Base-by-base conservation (phyloP, 1,139 yeast genomes). In the Pichia sp. region DNA sequence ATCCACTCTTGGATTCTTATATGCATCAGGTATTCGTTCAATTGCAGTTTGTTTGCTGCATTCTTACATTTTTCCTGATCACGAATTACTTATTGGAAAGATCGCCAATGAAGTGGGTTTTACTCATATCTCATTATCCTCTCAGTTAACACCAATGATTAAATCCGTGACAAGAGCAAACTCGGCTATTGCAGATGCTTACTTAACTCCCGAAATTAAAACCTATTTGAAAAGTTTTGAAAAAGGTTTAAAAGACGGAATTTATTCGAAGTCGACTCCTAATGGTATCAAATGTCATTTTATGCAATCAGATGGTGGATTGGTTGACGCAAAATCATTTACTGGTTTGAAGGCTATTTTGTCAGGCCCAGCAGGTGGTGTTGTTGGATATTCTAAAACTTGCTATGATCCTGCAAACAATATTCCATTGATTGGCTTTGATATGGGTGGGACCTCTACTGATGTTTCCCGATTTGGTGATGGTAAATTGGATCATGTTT, bases 161-260 rank as follows among this genome's bases (percentile, higher is more conserved):
- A 82, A 82, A 58, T 71, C 76, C 37, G 77, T 84, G 33, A 75
- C 84, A 5, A 68, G 94, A 49, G 85, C 87, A 1, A 81, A 81
- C 52, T 81, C 88, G 23, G 72, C 86, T 2, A 75, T 79, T 16
- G 87, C 85, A 1, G 92, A 84, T 62, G 85, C 92, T 1, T 84
- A 84, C 57, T 64, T 84, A 49, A 81, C 88, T 3, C 94, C 94
- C 3, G 82, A 79, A 41, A 79, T 84, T 42, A 69, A 74, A 48
- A 69, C 75, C 33, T 84, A 84, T 58, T 65, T 84, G 38, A 63
- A 69, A 35, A 75, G 79, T 16, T 81, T 85, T 55, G 75, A 79
- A 40, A 57, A 68, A 5, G 90, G 90, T 2, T 69, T 84, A 52
- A 64, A 64, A 38, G 75, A 79, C 33, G 77, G 77, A 2, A 59